Conservation (phyloP, 108 stramenopile genomes). For the Aureococcus anophagefferens region DNA sequence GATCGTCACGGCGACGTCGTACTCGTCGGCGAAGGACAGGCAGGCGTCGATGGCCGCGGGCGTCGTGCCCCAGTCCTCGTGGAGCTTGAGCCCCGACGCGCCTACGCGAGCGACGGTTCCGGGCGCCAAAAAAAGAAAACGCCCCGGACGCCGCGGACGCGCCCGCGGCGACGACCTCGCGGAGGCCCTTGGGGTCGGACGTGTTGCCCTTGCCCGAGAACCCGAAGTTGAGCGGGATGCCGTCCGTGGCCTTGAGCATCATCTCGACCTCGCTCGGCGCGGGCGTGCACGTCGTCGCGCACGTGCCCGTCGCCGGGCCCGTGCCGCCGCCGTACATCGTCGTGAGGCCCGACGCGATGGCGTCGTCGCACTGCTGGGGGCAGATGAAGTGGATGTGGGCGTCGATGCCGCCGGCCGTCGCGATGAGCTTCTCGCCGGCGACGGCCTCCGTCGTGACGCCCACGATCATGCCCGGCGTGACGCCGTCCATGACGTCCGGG, state of each 20-base stretch:
- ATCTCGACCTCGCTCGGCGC: constrained; percentile 79
- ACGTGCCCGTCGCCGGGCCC: constrained; percentile 83
- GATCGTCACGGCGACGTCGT: constrained; percentile 88
- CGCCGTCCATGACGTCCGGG: constrained; percentile 86
- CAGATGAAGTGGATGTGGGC: constrained; percentile 95
- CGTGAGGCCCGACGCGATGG: constrained; percentile 80
- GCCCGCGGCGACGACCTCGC: constrained; percentile 27
- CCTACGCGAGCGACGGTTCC: too few species aligned
- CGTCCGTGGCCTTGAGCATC: constrained; percentile 89
- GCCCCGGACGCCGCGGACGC: too few species aligned
- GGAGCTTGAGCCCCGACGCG: constrained; percentile 90
- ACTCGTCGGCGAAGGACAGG: constrained; percentile 71
- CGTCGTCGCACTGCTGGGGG: constrained; percentile 89
- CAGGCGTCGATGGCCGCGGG: constrained; percentile 86
- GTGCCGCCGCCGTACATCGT: constrained; percentile 92
- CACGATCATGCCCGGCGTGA: constrained; percentile 67
- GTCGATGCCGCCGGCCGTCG: constrained; percentile 92
- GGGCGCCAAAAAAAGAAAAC: too few species aligned
- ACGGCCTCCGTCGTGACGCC: constrained; percentile 92
- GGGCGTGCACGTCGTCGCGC: constrained; percentile 93
- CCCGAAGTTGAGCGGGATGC: constrained; percentile 83
- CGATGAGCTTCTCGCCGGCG: constrained; percentile 88
- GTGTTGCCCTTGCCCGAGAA: constrained; percentile 94
- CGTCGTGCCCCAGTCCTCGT: constrained; percentile 99
- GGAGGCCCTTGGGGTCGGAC: constrained; percentile 47